A percentile compares a stretch with the other conserved stretches of the same genome.
These are phyloP conservation scores for Letharia lupina DNA, from an alignment of 495 filamentous ascomycete genomes.

Conservation along the genomic window DNA sequence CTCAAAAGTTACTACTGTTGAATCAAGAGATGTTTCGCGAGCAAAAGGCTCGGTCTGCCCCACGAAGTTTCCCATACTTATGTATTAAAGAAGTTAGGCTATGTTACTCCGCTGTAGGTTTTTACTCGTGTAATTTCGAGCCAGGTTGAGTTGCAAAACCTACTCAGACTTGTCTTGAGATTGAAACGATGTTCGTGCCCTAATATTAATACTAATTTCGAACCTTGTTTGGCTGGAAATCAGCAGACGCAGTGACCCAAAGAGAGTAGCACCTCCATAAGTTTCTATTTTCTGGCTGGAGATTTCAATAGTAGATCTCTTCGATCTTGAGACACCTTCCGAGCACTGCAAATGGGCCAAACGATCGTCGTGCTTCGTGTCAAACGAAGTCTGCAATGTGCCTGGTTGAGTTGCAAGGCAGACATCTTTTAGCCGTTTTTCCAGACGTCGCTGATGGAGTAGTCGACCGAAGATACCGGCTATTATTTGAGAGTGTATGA, in stretches of 20 bases:
- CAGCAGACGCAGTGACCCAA: constrained; percentile 20
- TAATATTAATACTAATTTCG: too few species aligned
- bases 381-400: constrained; percentile 41
- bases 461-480: constrained; percentile 40
- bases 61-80: neutral
- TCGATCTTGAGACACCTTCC: constrained; percentile 39
- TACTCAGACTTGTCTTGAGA: too few species aligned
- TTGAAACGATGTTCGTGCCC: too few species aligned
- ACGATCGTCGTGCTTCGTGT: constrained; percentile 41
- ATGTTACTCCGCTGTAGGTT: too few species aligned
- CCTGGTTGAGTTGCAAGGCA: constrained; percentile 38
- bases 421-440: neutral
- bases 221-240: constrained; percentile 12
- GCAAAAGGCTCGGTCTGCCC: neutral
- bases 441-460: constrained; percentile 10
- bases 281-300: constrained; percentile 41
- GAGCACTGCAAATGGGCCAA: constrained; percentile 27
- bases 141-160: too few species aligned
- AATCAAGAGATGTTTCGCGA: neutral
- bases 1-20: neutral
- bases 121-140: too few species aligned
- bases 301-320: constrained; percentile 44
- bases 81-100: too few species aligned
- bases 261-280: constrained; percentile 33
- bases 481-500: constrained; percentile 27